These are phyloP conservation scores for Coprinopsis sp. DNA, from an alignment of 768 basidiomycete species.

Conservation along the genomic window DNA sequence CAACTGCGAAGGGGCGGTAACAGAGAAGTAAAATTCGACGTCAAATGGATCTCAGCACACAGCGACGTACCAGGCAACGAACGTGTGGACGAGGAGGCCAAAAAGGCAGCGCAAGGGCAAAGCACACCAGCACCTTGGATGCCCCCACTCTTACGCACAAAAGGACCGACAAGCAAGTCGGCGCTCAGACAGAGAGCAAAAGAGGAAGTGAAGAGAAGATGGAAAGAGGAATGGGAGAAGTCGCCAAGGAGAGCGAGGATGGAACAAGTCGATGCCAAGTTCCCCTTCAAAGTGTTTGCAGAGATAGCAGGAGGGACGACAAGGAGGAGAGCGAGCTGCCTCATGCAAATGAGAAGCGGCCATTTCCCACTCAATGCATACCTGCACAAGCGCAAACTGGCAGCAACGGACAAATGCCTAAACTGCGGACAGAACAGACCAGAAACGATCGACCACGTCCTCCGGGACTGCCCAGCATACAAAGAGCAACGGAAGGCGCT, in stretches of 20 bases:
- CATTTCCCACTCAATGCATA: conserved; percentile 24
- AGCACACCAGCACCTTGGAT: background rate
- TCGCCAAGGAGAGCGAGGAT: conserved; percentile 8
- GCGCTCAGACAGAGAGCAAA: conserved; percentile 11
- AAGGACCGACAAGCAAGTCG: conserved; percentile 14
- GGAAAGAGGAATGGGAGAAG: conserved; percentile 3
- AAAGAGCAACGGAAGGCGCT: background rate
- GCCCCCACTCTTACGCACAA: background rate
- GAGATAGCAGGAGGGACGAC: background rate
- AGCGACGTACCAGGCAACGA: conserved; percentile 21
- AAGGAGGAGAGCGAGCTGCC: conserved; percentile 9
- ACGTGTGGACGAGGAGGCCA: conserved; percentile 10
- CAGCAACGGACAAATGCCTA: background rate
- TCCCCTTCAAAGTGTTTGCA: conserved; percentile 12
- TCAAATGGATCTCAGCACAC: conserved; percentile 24
- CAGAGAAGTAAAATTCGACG: background rate
- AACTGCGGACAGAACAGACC: background rate
- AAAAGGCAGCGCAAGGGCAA: conserved; percentile 20
- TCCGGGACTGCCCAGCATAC: conserved; percentile 2
- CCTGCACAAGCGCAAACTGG: conserved; percentile 1
- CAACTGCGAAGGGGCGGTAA: background rate
- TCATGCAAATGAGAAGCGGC: conserved; percentile 23
- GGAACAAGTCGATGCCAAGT: conserved; percentile 7
- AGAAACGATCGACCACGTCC: conserved; percentile 6
- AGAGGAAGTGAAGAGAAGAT: conserved; percentile 8